Base-by-base conservation (phyloP, 768 basidiomycete genomes). In the Boletus pseudo-olivaceus region DNA sequence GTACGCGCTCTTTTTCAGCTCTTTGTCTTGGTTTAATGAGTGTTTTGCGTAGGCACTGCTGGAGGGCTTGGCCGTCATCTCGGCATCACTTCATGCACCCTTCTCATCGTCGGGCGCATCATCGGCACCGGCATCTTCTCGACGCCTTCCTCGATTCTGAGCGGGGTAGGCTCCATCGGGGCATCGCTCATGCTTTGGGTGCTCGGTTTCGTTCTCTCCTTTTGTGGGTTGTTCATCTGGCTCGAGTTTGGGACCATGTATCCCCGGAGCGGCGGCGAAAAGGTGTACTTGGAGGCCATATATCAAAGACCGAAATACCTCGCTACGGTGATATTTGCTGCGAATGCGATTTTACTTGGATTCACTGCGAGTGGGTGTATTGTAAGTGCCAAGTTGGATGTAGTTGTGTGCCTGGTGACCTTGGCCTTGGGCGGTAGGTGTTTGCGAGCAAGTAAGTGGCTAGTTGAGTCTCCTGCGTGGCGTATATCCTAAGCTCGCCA, bases 61-160 rank as follows among this genome's bases (percentile, higher is more conserved):
- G 82, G 82, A 20, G 82, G 82, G 8, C 80, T 83, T 67, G 81
- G 82, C 3, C 75, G 82, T 38, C 81, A 83, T 60, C 69, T 82
- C 0, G 81, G 82, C 10, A 75, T 83, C 2, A 78, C 79, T 53
- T 79, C 76, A 41, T 83, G 81, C 55, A 83, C 82, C 0, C 74
- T 83, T 58, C 70, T 82, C 19, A 82, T 82, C 34, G 76, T 82
- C 27, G 82, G 82, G 0, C 74, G 76, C 26, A 81, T 84, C 53
- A 82, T 83, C 57, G 82, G 83, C 0, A 84, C 82, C 0, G 83
- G 82, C n/a, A 84, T 85, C 55, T 84, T 84, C 68, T 81, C 81
- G 1, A 83, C 82, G 0, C 83, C 83, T 0, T 82, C 82, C 0
- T 79, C 79, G 1, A 84, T 85, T 60, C 74, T 85, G 30, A 72